These are phyloP conservation scores for Peribolospora kevripleyi DNA, from an alignment of 768 basidiomycete species.

Conservation along the genomic window DNA sequence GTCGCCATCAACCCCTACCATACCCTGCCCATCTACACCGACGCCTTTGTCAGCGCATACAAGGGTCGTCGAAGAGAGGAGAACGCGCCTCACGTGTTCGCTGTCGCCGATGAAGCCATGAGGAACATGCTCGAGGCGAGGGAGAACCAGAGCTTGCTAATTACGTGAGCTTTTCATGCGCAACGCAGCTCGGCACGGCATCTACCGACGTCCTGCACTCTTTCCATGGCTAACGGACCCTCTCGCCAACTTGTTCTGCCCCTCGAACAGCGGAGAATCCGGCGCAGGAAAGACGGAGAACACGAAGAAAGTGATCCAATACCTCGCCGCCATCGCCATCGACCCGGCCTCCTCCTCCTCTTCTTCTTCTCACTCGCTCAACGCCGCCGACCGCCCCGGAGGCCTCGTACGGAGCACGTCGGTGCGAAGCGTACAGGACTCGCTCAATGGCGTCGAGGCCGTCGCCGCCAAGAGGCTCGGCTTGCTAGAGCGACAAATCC, in stretches of 20 bases:
- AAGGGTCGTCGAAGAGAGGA: conserved; percentile 62
- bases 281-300: conserved; percentile 99
- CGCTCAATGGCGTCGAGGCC: neutral
- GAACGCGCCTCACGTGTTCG: conserved; percentile 88
- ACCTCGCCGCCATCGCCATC: conserved; percentile 85
- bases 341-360: conserved; percentile 40
- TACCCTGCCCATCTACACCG: conserved; percentile 59
- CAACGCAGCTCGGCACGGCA: conserved; percentile 1
- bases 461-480: conserved; percentile 27
- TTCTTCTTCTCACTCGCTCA: conserved; percentile 25
- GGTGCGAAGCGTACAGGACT: neutral
- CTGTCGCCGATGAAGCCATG: conserved; percentile 94
- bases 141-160: conserved; percentile 90
- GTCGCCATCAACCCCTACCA: conserved; percentile 98
- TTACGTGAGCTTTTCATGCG: conserved; percentile 45
- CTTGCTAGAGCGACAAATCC: conserved; percentile 77
- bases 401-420: too few relatives aligned
- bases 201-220: conserved; percentile 4
- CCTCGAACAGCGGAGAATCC: conserved; percentile 59
- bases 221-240: neutral
- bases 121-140: conserved; percentile 92
- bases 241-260: neutral
- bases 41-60: conserved; percentile 27
- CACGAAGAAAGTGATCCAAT: conserved; percentile 94
- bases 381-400: conserved; percentile 15